Evolutionary conservation across 2,329 filamentous ascomycete genomes (phyloP).

Genomic region (Neoascochyta sp.): DNA sequence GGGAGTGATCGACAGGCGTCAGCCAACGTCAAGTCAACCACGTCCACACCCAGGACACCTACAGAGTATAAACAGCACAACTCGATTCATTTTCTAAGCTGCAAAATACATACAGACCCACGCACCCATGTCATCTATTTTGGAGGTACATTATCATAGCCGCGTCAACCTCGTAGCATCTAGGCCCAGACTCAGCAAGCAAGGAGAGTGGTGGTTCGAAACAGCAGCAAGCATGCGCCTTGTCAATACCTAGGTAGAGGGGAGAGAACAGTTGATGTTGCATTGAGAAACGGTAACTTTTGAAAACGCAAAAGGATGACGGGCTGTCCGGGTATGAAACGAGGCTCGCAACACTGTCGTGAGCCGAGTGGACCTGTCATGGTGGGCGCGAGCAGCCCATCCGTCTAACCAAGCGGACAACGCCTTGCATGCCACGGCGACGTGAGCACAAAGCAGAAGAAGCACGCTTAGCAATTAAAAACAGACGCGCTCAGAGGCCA

Average conservation of each 20-base stretch:
- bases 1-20: constrained; percentile 18
- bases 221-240: constrained; percentile 21
- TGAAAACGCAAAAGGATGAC: constrained; percentile 19
- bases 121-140: constrained; percentile 29
- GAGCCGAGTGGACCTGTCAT: constrained; percentile 16
- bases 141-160: constrained; percentile 12
- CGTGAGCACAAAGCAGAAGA: constrained; percentile 9
- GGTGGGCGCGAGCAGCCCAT: constrained; percentile 16
- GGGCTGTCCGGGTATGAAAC: constrained; percentile 18
- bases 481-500: constrained; percentile 11
- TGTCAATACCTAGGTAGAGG: constrained; percentile 18
- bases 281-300: constrained; percentile 32
- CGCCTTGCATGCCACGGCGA: constrained; percentile 13
- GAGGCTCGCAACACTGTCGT: constrained; percentile 8
- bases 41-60: neutral
- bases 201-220: too few species aligned
- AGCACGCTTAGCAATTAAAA: constrained; percentile 10
- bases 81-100: constrained; percentile 26
- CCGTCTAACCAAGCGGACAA: constrained; percentile 12
- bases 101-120: constrained; percentile 35
- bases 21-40: constrained; percentile 16
- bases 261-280: constrained; percentile 14
- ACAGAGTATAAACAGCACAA: constrained; percentile 17
- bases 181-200: too few species aligned
- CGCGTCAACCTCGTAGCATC: constrained; percentile 12